Percentiles rank a stretch among this genome's conserved stretches.
Conservation (phyloP, 306 rosid species). For the Urtica urens region DNA sequence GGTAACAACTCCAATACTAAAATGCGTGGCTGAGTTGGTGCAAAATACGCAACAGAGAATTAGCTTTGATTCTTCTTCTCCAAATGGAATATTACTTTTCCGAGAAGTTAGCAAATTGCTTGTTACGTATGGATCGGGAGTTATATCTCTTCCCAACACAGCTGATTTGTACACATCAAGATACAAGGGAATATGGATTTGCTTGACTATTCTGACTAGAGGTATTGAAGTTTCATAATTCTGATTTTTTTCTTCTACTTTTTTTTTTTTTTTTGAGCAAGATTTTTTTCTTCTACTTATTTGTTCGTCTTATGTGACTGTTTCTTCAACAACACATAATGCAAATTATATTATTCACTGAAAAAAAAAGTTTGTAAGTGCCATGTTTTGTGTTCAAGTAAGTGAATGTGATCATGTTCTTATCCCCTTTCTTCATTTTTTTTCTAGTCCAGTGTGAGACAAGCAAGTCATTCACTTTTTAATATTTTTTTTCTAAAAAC, state of each 20-base stretch:
- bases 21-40: conserved; percentile 94
- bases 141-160: conserved; percentile 67
- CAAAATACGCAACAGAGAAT: conserved; percentile 84
- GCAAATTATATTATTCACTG: too few relatives aligned
- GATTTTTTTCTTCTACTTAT: too few relatives aligned
- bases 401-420: too few relatives aligned
- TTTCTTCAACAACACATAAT: neutral
- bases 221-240: conserved; percentile 42
- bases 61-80: conserved; percentile 97
- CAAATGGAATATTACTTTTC: conserved; percentile 94
- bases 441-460: too few relatives aligned
- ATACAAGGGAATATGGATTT: conserved; percentile 97
- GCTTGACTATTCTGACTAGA: conserved; percentile 62
- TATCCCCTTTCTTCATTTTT: too few relatives aligned
- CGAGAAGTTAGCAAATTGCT: conserved; percentile 94
- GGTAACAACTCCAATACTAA: conserved; percentile 92
- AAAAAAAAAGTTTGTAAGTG: too few relatives aligned
- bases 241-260: neutral
- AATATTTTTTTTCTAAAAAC: too few relatives aligned
- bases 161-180: conserved; percentile 79
- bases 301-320: neutral
- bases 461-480: too few relatives aligned
- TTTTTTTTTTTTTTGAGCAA: too few relatives aligned
- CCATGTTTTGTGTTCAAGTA: too few relatives aligned
- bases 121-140: conserved; percentile 87